Evolutionary conservation across 2,329 filamentous ascomycete species (phyloP).

Genomic region (Aspergillus pseudoviridinutans): DNA sequence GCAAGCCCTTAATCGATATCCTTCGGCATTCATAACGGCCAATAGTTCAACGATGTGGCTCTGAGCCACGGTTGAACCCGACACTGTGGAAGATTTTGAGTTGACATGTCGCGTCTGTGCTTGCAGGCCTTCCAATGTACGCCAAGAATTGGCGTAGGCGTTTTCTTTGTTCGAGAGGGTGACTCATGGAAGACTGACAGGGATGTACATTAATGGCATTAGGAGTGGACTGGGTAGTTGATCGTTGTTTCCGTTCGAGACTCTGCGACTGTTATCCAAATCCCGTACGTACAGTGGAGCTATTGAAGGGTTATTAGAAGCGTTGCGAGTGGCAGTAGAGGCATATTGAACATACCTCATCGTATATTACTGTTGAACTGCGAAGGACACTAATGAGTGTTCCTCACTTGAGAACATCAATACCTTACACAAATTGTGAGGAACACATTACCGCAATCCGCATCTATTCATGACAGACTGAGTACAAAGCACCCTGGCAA

Average conservation of each 20-base stretch:
- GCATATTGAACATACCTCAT: not conserved
- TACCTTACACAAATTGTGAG: too few species aligned
- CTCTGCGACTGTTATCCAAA: not conserved
- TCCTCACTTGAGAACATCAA: too few species aligned
- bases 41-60: not conserved
- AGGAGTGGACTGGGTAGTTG: too few species aligned
- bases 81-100: not conserved
- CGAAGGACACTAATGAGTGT: too few species aligned
- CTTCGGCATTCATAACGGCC: not conserved
- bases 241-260: too few species aligned
- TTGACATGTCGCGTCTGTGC: not conserved
- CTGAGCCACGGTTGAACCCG: not conserved
- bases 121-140: not conserved
- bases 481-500: too few species aligned
- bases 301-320: too few species aligned
- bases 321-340: not conserved
- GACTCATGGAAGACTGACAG: not conserved
- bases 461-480: too few species aligned
- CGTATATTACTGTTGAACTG: not conserved
- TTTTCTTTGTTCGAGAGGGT: not conserved
- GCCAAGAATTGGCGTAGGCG: not conserved
- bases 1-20: not conserved
- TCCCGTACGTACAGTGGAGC: too few species aligned
- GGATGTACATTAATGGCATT: not conserved
- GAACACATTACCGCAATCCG: too few species aligned